Evolutionary conservation across 805 yeast species (phyloP), one percentile per base, ranked within the genome.

Genomic region (Kurtzmaniella cleridarum): DNA sequence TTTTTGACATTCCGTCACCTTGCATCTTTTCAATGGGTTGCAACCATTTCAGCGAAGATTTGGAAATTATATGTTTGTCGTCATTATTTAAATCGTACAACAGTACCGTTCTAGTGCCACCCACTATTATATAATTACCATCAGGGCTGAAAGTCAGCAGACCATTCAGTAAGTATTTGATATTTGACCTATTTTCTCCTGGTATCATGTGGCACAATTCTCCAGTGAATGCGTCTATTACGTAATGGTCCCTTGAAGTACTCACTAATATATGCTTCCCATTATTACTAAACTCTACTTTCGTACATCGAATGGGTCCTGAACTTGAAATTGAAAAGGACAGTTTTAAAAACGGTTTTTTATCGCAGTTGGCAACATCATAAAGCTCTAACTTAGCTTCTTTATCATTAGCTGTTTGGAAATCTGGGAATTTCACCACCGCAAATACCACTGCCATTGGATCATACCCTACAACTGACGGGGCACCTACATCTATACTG

Each of bases 381-480:
- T 85, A 86, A 26, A 90, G 59, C 2, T 78, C 71, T 5, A 68
- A 35, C 8, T 8, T 20, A 20, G 24, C 24, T 8, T 20, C 24
- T 20, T 20, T 20, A 20, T 20, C 24, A 20, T 5, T 34, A 12
- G 71, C 66, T 3, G 73, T 11, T n/a, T 5, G 35, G 5, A 15
- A 46, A 51, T 33, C 31, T 39, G 20, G 56, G 51, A 30, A 36
- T 27, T 42, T 48, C 0, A 59, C 89, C 11, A 84, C 72, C 0
- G 87, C 96, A 60, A 88, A 80, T 0, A 90, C 84, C 7, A 81
- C 63, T 1, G 96, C 96, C 29, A 84, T 76, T 1, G 96, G 93
- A 60, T 91, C 98, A 48, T 79, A 76, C 0, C 93, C 84, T 10
- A 82, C 67, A 20, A 78, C 59, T 3, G 73, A 61, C 8, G 85